phyloP scores from a whole-genome alignment of 768 basidiomycete genomes.

The Tylopilus sp. region DNA sequence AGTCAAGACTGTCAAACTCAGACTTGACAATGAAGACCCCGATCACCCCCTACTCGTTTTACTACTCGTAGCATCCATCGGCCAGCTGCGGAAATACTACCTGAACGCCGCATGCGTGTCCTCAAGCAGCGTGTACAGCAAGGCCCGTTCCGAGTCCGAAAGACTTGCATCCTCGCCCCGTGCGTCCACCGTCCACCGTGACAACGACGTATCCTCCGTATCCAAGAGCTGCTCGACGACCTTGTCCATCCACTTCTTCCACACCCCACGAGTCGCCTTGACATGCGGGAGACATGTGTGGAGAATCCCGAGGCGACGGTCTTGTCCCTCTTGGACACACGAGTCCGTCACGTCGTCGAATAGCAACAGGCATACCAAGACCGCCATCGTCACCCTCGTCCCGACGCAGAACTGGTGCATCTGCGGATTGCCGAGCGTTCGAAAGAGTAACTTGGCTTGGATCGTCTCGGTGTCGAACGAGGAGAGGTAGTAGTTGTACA shows the following conservation, averaged over 20 bases:
- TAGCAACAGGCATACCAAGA: constrained; percentile 19
- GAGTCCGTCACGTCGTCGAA: constrained; percentile 11
- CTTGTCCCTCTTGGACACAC: constrained; percentile 12
- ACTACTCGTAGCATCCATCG: neutral
- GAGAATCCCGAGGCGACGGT: constrained; percentile 15
- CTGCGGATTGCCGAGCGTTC: constrained; percentile 9
- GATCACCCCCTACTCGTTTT: constrained; percentile 10
- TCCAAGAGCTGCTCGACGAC: constrained; percentile 18
- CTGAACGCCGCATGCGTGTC: constrained; percentile 23
- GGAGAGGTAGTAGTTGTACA: constrained; percentile 29
- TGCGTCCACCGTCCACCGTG: constrained; percentile 1
- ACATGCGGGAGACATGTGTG: constrained; percentile 13
- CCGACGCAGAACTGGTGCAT: constrained; percentile 12
- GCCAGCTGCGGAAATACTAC: constrained; percentile 16
- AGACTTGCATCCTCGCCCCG: neutral
- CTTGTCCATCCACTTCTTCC: constrained; percentile 21
- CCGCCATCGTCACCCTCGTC: constrained; percentile 18
- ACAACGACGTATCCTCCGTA: constrained; percentile 1
- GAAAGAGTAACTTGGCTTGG: constrained; percentile 21
- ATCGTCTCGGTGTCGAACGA: constrained; percentile 30
- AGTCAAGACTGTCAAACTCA: no score
- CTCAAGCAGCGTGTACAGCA: constrained; percentile 17
- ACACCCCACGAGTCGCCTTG: constrained; percentile 16
- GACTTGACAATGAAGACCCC: no score
- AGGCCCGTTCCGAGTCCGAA: constrained; percentile 6